These are phyloP conservation scores for Naganishia randhawae DNA, from an alignment of 768 basidiomycete species.

Conservation along the genomic window DNA sequence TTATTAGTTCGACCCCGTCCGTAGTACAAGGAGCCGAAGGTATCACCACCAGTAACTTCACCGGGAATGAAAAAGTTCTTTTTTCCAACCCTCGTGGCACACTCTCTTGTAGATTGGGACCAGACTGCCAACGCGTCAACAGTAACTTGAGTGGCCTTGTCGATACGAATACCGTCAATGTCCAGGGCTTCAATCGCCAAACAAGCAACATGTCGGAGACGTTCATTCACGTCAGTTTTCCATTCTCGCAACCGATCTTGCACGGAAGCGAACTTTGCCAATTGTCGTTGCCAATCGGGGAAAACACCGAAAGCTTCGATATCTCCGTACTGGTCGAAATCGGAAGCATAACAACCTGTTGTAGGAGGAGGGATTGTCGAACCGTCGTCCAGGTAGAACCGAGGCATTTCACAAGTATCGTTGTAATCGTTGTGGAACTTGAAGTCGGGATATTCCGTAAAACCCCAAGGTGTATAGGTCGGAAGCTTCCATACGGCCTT, in stretches of 20 bases:
- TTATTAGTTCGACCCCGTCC: slow-evolving; percentile 82
- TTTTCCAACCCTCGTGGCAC: slow-evolving; percentile 70
- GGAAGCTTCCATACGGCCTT: slow-evolving; percentile 69
- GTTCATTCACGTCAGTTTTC: slow-evolving; percentile 72
- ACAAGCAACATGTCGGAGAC: slow-evolving; percentile 74
- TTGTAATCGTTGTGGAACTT: slow-evolving; percentile 68
- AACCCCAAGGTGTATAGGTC: slow-evolving; percentile 75
- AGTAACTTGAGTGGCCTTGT: slow-evolving; percentile 88
- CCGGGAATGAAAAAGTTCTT: slow-evolving; percentile 85
- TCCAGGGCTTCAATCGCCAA: slow-evolving; percentile 82
- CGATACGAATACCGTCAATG: slow-evolving; percentile 89
- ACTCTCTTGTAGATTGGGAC: slow-evolving; percentile 68
- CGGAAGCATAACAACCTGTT: slow-evolving; percentile 71
- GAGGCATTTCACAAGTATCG: slow-evolving; percentile 67
- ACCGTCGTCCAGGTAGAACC: slow-evolving; percentile 76
- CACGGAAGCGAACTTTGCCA: slow-evolving; percentile 91
- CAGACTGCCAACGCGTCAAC: slow-evolving; percentile 74
- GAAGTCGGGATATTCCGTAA: slow-evolving; percentile 80
- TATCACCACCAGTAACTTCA: slow-evolving; percentile 91
- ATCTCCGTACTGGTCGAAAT: slow-evolving; percentile 93
- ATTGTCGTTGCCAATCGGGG: slow-evolving; percentile 70
- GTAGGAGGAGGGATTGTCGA: slow-evolving; percentile 59
- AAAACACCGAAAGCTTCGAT: slow-evolving; percentile 96
- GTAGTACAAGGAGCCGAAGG: slow-evolving; percentile 78
- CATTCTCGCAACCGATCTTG: slow-evolving; percentile 94